Base-by-base conservation (phyloP, 2,329 filamentous ascomycete genomes). In the Fusarium oxysporum region DNA sequence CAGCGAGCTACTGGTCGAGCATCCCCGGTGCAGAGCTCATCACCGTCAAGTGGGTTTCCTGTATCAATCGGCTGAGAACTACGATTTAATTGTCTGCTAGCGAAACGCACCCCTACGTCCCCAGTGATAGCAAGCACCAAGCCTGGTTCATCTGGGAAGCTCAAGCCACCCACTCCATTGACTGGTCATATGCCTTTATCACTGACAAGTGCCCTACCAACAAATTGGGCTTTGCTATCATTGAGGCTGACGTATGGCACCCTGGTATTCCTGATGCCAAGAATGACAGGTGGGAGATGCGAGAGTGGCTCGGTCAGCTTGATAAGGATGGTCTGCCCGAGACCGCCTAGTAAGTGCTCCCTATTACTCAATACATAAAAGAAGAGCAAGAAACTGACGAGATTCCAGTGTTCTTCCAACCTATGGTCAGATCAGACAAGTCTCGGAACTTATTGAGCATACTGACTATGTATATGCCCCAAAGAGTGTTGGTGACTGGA, bases 1-100 rank as follows among this genome's bases (percentile, higher is more conserved):
- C n/a, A 41, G 12, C 13, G n/a, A 41, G 40, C 40, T 41, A 41
- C 40, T 41, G 40, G 40, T 41, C 40, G 5, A 41, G 40, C 13
- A 41, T 41, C 16, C 40, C 13, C n/a, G 40, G 40, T 16, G 40
- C n/a, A 0, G 40, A 41, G 40, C 13, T 41, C 13, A 41, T 41
- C n/a, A 41, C 40, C 21, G 23, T 41, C 1, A 41, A 23, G 40
- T 41, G 10, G 1, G 21, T 10, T 0, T 16, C 3, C 21, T 6
- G 21, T 8, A 6, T 41, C 2, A 8, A n/a, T 41, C 5, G 0
- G 10, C 5, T 1, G 13, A 6, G 40, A 23, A 16, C 5, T 16
- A 16, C 13, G 0, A 4, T 16, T 14, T 41, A 16, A 41, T 6
- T 1, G 0, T 23, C 40, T 16, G 16, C 40, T 23, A 41, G 40